phyloP scores from a whole-genome alignment of 495 filamentous ascomycete species.

The Daldinia caldariorum region DNA sequence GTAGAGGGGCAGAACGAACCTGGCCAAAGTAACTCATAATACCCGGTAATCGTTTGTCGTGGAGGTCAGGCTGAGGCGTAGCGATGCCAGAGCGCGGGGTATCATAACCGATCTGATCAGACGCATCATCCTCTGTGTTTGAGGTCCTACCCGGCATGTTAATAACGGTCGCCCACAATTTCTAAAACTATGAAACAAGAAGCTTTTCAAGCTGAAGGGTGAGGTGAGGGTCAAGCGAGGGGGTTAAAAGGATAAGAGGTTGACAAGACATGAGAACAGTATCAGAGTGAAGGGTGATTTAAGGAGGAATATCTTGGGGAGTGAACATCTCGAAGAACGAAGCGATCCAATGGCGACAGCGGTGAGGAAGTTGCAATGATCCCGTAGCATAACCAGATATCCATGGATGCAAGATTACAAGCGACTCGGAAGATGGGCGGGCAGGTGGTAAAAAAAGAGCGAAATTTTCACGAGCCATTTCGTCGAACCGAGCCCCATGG shows the following conservation, averaged over 20 bases:
- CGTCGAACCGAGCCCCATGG: constrained; percentile 41
- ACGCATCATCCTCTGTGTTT: constrained; percentile 70
- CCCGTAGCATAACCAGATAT: constrained; percentile 31
- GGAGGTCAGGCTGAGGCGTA: constrained; percentile 87
- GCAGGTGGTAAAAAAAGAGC: constrained; percentile 43
- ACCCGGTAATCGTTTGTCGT: constrained; percentile 89
- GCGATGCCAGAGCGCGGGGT: constrained; percentile 85
- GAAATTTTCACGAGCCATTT: constrained; percentile 43
- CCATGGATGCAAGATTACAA: constrained; percentile 30
- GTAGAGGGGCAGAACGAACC: constrained; percentile 80
- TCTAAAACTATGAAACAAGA: constrained; percentile 3
- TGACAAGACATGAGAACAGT: constrained; percentile 41
- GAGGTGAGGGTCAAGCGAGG: constrained; percentile 15
- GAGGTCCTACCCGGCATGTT: constrained; percentile 60
- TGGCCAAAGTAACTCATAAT: constrained; percentile 96
- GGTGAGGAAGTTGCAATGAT: constrained; percentile 22
- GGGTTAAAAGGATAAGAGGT: constrained; percentile 35
- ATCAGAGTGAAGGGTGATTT: constrained; percentile 34
- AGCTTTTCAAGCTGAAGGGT: constrained; percentile 16
- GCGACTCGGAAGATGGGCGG: constrained; percentile 39
- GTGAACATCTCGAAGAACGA: constrained; percentile 33
- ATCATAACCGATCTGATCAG: constrained; percentile 82
- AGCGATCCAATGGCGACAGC: constrained; percentile 18
- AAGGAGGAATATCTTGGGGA: constrained; percentile 21
- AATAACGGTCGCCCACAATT: constrained; percentile 50